Evolutionary conservation across 805 yeast genomes (phyloP), one percentile per base, ranked within the genome.

Genomic region (Candida verbasci): DNA sequence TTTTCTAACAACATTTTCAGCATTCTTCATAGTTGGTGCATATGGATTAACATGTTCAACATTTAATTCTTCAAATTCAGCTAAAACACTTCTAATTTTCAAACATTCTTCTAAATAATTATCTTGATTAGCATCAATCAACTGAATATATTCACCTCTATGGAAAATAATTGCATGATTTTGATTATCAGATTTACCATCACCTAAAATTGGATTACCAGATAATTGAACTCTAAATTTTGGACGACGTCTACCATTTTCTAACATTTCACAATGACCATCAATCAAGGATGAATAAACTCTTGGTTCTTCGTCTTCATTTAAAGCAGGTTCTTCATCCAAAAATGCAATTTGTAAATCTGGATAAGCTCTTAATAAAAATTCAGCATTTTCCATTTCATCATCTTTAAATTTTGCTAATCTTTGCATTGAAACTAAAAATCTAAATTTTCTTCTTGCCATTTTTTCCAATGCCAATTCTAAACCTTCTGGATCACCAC

Each of bases 401-500:
- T 78, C 82, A 6, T 64, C 65, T 31, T 60, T 61, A 47, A 80
- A 78, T 21, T 70, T 67, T 31, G 65, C 60, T 60, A 77, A 57
- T 55, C 80, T 65, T 55, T 80, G 86, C 78, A 80, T 72, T 2
- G 86, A 77, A 21, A 76, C 81, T 34, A 80, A 76, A 41, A 80
- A 70, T 58, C 81, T 65, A 55, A 78, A 79, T 50, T 80, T 80
- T 48, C 83, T 60, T 47, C 76, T 64, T 3, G 82, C 80, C 73
- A 79, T 70, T 15, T 79, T 70, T 54, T 91, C 97, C 48, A 91
- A 79, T 62, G 94, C 97, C 65, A 88, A 79, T 71, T 93, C 97
- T 47, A 80, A 75, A 52, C 95, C 94, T 68, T 91, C 97, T 42
- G 97, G 95, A 60, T 91, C 94, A 52, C 97, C 97, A 51, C 97